Evolutionary conservation across 1,284 basidiomycete species (phyloP).

Genomic region (Filobasidium uniguttulatum): DNA sequence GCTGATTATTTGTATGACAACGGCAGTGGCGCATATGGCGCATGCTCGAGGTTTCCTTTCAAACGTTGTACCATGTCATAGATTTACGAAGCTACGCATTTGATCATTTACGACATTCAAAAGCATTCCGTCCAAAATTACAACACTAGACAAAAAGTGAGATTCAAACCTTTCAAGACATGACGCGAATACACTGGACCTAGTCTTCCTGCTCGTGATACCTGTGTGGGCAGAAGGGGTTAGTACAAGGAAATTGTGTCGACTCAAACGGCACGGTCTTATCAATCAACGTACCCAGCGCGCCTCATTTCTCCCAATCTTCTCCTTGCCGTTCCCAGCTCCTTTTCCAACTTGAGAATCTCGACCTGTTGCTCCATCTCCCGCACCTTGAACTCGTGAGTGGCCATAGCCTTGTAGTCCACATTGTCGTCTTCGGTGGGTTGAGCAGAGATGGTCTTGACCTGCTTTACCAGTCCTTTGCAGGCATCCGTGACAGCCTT

Average conservation of each 20-base stretch:
- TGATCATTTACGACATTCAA: no score
- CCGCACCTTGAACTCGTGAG: slow-evolving; percentile 86
- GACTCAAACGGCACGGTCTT: background rate
- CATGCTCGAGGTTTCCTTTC: no score
- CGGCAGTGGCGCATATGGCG: no score
- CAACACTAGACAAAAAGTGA: no score
- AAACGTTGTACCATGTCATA: no score
- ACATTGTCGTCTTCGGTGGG: slow-evolving; percentile 64
- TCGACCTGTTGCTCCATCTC: slow-evolving; percentile 99
- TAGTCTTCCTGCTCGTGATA: slow-evolving; percentile 15
- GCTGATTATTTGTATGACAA: no score
- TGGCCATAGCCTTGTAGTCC: slow-evolving; percentile 85
- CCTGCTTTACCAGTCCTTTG: slow-evolving; percentile 88
- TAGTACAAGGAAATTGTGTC: background rate
- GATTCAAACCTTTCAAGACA: no score
- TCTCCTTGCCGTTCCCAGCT: slow-evolving; percentile 74
- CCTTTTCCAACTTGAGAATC: slow-evolving; percentile 92
- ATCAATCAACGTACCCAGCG: slow-evolving; percentile 50
- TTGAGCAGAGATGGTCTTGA: slow-evolving; percentile 83
- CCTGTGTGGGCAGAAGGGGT: background rate
- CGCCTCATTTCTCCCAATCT: slow-evolving; percentile 77
- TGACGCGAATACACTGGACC: background rate
- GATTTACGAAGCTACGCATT: no score
- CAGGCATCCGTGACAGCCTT: slow-evolving; percentile 99
- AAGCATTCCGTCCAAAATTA: no score